Conservation (phyloP, 129 eudicot species). For the Artemisia tridentata region DNA sequence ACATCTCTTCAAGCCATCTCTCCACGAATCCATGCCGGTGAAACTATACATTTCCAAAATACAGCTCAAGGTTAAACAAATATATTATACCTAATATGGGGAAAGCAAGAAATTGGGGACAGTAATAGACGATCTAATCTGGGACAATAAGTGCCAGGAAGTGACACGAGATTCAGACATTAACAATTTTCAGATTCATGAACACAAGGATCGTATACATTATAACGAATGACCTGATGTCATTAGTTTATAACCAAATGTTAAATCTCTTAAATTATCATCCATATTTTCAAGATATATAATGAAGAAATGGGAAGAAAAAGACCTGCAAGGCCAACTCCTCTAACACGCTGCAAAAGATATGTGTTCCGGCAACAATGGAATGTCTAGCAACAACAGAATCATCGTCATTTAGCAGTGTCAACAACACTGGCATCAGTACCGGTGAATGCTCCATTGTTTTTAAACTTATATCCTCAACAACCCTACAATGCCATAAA, state of each 20-base stretch:
- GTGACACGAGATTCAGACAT: not conserved
- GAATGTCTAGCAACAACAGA: conserved; percentile 66
- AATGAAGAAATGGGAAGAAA: conserved; percentile 8
- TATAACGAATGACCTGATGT: not conserved
- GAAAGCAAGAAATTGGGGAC: not conserved
- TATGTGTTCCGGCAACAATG: conserved; percentile 59
- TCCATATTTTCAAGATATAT: conserved; percentile 1
- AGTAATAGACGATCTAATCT: not conserved
- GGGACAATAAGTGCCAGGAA: not conserved
- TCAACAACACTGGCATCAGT: conserved; percentile 62
- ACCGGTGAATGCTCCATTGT: conserved; percentile 58
- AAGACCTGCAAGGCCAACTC: conserved; percentile 73
- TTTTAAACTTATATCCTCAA: conserved; percentile 68
- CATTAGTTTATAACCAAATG: not conserved
- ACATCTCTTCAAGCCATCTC: conserved; percentile 88
- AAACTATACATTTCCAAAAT: conserved; percentile 53
- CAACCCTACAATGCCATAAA: conserved; percentile 39
- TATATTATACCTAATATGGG: not conserved
- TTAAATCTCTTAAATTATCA: not conserved
- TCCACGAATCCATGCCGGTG: conserved; percentile 78
- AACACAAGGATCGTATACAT: not conserved
- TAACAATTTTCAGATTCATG: not conserved
- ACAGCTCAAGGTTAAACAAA: conserved; percentile 10
- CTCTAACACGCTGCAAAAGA: conserved; percentile 60
- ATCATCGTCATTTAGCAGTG: conserved; percentile 57